These are phyloP conservation scores for Lodderomyces beijingensis DNA, from an alignment of 1,139 yeast species.

Conservation along the genomic window DNA sequence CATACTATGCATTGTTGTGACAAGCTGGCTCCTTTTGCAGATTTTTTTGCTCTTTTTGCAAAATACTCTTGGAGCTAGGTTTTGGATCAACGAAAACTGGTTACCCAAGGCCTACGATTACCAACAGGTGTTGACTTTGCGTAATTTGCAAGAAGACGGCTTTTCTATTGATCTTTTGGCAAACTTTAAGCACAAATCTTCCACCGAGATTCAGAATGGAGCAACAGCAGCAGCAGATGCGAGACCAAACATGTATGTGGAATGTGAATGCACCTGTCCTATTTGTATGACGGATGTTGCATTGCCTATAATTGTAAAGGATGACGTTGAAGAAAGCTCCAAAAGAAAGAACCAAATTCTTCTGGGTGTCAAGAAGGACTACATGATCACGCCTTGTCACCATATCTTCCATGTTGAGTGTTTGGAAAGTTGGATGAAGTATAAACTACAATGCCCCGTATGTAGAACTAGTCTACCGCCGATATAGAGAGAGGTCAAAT, in stretches of 20 bases:
- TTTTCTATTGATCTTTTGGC: slow-evolving; percentile 35
- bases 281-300: slow-evolving; percentile 81
- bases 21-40: slow-evolving; percentile 56
- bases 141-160: slow-evolving; percentile 58
- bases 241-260: slow-evolving; percentile 13
- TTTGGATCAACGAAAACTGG: slow-evolving; percentile 72
- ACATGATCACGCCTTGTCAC: slow-evolving; percentile 90
- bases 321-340: slow-evolving; percentile 11
- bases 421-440: slow-evolving; percentile 89
- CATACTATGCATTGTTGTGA: slow-evolving; percentile 38
- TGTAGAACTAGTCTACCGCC: slow-evolving; percentile 88
- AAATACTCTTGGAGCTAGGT: slow-evolving; percentile 68
- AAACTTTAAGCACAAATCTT: slow-evolving; percentile 16
- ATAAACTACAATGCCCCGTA: slow-evolving; percentile 89
- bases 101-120: slow-evolving; percentile 80
- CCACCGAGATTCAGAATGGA: slow-evolving; percentile 1
- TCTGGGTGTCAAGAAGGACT: slow-evolving; percentile 31
- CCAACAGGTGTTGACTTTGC: slow-evolving; percentile 58
- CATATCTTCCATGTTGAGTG: slow-evolving; percentile 88
- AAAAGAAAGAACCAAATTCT: slow-evolving; percentile 15
- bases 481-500: too few relatives aligned
- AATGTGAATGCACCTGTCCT: slow-evolving; percentile 62
- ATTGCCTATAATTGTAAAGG: slow-evolving; percentile 44
- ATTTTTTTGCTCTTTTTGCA: slow-evolving; percentile 56
- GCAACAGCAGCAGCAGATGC: slow-evolving; percentile 9